Conservation (phyloP, 2,329 filamentous ascomycete genomes). For the Chlorencoelia australis region DNA sequence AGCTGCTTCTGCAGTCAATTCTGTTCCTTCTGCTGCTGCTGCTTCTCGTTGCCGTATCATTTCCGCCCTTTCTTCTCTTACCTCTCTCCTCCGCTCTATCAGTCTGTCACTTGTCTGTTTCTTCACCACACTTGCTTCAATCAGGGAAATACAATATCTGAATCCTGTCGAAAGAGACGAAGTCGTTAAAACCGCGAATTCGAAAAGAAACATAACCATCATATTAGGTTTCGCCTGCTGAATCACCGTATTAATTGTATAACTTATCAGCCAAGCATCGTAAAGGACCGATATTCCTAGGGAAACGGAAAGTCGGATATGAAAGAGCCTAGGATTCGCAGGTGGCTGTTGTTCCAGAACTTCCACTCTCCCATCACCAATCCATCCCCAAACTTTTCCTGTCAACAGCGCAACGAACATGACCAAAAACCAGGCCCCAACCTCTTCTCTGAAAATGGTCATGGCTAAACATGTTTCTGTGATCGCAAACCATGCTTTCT, state of each 20-base stretch:
- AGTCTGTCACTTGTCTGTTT: constrained; percentile 63
- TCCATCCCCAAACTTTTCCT: constrained; percentile 98
- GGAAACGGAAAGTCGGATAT: constrained; percentile 69
- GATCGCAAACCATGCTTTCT: constrained; percentile 96
- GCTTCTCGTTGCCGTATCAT: constrained; percentile 32
- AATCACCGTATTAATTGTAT: constrained; percentile 73
- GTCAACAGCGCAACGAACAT: constrained; percentile 93
- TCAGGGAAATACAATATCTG: constrained; percentile 69
- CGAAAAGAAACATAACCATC: constrained; percentile 99
- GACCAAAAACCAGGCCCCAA: constrained; percentile 86
- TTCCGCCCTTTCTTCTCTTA: constrained; percentile 47
- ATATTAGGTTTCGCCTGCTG: constrained; percentile 87
- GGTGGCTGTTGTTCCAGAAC: constrained; percentile 92
- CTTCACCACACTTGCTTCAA: constrained; percentile 66
- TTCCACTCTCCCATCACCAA: constrained; percentile 89
- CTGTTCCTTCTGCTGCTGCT: constrained; percentile 25
- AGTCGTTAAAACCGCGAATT: constrained; percentile 81
- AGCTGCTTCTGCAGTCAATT: constrained; percentile 13
- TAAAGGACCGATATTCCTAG: constrained; percentile 71
- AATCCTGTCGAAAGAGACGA: constrained; percentile 69
- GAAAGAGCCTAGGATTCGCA: constrained; percentile 78
- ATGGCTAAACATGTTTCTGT: constrained; percentile 95
- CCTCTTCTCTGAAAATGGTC: constrained; percentile 94
- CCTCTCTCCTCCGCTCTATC: constrained; percentile 56
- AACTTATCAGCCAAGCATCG: constrained; percentile 69